phyloP scores from a whole-genome alignment of 164 flowering plant genomes.

The Santalum album region DNA sequence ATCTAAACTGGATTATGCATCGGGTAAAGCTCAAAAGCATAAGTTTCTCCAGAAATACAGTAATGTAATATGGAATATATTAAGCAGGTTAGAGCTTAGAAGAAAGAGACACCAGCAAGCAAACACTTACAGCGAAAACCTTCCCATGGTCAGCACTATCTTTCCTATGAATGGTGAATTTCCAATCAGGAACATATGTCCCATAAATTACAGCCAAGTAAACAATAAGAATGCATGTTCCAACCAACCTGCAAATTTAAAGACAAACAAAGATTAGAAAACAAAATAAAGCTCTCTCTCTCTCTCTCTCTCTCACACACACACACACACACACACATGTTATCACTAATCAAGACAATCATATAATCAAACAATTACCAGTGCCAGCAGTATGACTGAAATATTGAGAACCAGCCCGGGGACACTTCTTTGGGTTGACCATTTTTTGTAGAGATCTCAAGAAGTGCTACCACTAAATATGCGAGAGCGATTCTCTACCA shows the following conservation, averaged over 20 bases:
- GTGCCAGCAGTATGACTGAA: conserved; percentile 55
- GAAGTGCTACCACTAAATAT: conserved; percentile 57
- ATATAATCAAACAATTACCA: conserved; percentile 33
- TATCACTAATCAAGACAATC: background rate
- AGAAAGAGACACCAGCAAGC: background rate
- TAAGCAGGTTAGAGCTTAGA: background rate
- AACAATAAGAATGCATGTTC: conserved; percentile 43
- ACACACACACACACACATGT: too few species aligned
- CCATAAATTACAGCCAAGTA: conserved; percentile 64
- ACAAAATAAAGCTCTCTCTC: too few species aligned
- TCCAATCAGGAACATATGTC: conserved; percentile 84
- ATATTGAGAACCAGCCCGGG: conserved; percentile 33
- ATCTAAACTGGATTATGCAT: too few species aligned
- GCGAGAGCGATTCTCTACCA: conserved; percentile 81
- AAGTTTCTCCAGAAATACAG: too few species aligned
- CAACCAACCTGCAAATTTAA: conserved; percentile 48
- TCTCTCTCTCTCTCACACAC: too few species aligned
- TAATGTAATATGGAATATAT: background rate
- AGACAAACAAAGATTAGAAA: background rate
- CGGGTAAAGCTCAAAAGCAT: too few species aligned
- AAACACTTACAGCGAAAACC: conserved; percentile 47
- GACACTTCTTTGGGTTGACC: conserved; percentile 18
- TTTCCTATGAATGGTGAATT: conserved; percentile 40
- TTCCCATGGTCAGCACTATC: conserved; percentile 52
- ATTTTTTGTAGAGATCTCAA: conserved; percentile 51